Evolutionary conservation across 805 yeast species (phyloP).

Genomic region (Lipomyces japonicus): DNA sequence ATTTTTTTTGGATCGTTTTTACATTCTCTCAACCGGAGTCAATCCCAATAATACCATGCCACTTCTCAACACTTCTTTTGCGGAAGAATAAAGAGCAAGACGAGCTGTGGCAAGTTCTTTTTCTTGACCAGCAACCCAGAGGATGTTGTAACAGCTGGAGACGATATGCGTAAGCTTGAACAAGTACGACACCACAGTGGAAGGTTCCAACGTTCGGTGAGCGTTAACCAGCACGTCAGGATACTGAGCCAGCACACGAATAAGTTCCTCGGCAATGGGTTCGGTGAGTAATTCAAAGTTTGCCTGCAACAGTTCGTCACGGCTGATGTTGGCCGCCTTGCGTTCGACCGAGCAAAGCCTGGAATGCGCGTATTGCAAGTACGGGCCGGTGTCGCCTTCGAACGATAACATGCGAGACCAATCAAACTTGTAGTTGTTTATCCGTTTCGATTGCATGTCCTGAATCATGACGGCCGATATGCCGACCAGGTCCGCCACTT

Average conservation of each 20-base stretch:
- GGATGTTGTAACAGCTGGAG: constrained; percentile 89
- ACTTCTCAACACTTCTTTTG: constrained; percentile 81
- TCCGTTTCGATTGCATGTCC: constrained; percentile 96
- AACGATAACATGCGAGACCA: constrained; percentile 98
- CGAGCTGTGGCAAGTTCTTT: constrained; percentile 83
- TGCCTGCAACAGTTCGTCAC: constrained; percentile 40
- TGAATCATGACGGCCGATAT: constrained; percentile 98
- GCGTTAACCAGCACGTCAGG: constrained; percentile 88
- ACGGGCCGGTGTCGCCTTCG: constrained; percentile 99
- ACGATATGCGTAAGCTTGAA: constrained; percentile 91
- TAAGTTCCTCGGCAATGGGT: constrained; percentile 63
- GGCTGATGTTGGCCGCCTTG: constrained; percentile 47
- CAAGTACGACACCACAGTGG: constrained; percentile 88
- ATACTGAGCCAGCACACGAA: constrained; percentile 79
- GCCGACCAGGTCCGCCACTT: constrained; percentile 92
- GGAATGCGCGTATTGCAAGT: constrained; percentile 96
- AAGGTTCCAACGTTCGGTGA: constrained; percentile 80
- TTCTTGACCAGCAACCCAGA: constrained; percentile 97
- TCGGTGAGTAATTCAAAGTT: constrained; percentile 64
- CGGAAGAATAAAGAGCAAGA: constrained; percentile 83
- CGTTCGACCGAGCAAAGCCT: constrained; percentile 93
- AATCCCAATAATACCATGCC: constrained; percentile 88
- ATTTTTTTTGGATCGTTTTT: too few relatives aligned
- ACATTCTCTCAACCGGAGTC: constrained; percentile 99
- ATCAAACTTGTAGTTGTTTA: constrained; percentile 91